phyloP scores from a whole-genome alignment of 1,284 basidiomycete species.

The Exsudoporus floridanus region DNA sequence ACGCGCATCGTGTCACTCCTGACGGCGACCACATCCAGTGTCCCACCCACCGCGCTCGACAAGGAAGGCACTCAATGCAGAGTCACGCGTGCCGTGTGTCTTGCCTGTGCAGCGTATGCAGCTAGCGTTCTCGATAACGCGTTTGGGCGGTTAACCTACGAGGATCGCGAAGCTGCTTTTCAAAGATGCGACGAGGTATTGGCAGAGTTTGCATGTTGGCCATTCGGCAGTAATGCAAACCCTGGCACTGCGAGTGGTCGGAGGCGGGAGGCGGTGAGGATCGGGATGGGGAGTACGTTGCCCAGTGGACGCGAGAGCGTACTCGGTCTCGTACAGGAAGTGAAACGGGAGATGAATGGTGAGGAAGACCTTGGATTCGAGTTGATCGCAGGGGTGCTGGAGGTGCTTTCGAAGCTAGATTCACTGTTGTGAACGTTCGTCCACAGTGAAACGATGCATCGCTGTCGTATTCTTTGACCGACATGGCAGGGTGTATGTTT shows the following conservation, averaged over 20 bases:
- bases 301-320: conserved; percentile 69
- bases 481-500: neutral
- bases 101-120: conserved; percentile 87
- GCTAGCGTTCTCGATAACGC: conserved; percentile 95
- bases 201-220: conserved; percentile 87
- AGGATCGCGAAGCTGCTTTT: conserved; percentile 89
- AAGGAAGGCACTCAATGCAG: conserved; percentile 80
- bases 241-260: conserved; percentile 34
- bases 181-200: conserved; percentile 89
- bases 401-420: conserved; percentile 87
- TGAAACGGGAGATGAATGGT: conserved; percentile 69
- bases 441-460: neutral
- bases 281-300: conserved; percentile 53
- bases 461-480: neutral
- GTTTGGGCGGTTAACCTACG: conserved; percentile 82
- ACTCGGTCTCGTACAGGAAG: conserved; percentile 77
- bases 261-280: conserved; percentile 46
- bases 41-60: conserved; percentile 72
- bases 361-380: conserved; percentile 84
- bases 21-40: conserved; percentile 79
- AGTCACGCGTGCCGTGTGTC: conserved; percentile 74
- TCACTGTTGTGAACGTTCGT: conserved; percentile 55
- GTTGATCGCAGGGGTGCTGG: conserved; percentile 85
- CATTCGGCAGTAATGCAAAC: conserved; percentile 62
- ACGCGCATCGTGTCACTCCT: conserved; percentile 74